Evolutionary conservation across 2,329 filamentous ascomycete species (phyloP).

Genomic region (Verticillium alfalfae): DNA sequence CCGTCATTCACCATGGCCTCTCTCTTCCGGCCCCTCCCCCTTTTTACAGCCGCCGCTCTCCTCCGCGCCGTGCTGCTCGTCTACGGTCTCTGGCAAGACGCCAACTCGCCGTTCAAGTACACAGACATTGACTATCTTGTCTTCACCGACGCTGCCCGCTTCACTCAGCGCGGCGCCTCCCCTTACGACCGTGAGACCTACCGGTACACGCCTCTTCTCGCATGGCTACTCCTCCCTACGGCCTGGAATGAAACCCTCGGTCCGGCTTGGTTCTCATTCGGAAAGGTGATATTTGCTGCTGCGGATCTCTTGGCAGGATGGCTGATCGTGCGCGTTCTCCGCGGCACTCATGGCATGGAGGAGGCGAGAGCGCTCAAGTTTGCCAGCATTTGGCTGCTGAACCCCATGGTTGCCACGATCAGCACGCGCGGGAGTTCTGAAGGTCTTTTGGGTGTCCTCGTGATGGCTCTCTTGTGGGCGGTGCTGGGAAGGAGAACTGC

Average conservation of each 20-base stretch:
- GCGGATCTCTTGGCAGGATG: constrained; percentile 83
- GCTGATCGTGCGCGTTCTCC: constrained; percentile 52
- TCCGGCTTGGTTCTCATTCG: constrained; percentile 66
- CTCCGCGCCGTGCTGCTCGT: constrained; percentile 71
- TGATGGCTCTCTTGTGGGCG: constrained; percentile 79
- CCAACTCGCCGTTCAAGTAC: constrained; percentile 88
- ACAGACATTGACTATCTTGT: constrained; percentile 99
- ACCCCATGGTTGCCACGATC: constrained; percentile 97
- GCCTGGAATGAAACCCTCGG: constrained; percentile 41
- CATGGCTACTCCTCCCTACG: constrained; percentile 85
- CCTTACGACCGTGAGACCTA: constrained; percentile 93
- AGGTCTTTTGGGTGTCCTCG: constrained; percentile 79
- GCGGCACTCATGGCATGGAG: constrained; percentile 37
- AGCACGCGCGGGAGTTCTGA: constrained; percentile 93
- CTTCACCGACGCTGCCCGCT: constrained; percentile 91
- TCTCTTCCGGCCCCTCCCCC: constrained; percentile 29
- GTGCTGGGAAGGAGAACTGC: constrained; percentile 56
- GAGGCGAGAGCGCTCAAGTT: constrained; percentile 61
- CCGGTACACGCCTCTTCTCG: constrained; percentile 89
- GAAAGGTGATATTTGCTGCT: constrained; percentile 79
- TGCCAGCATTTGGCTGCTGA: constrained; percentile 86
- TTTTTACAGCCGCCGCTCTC: constrained; percentile 52
- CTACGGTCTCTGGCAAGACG: constrained; percentile 91
- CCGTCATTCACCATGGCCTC: neutral
- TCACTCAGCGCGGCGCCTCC: constrained; percentile 58